Base-by-base conservation (phyloP, 2,329 filamentous ascomycete species). In the Bipolaris sorokiniana region DNA sequence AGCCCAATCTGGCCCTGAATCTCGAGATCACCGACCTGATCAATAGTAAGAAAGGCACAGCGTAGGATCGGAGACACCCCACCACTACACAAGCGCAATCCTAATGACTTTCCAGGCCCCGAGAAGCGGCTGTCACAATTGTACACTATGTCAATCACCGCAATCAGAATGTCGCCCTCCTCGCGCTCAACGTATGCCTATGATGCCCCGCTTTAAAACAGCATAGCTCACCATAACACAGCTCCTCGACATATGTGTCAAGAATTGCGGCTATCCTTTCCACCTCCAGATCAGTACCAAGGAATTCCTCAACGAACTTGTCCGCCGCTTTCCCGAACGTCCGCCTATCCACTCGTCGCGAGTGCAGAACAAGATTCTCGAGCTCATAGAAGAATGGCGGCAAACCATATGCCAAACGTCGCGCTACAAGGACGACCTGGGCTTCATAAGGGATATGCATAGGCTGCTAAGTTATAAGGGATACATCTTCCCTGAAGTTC, bases 231-330 rank as follows among this genome's bases (percentile, higher is more conserved):
- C 74, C 50, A 46, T 42, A 2, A 28, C 33, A 56, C 70, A 89
- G 80, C 86, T 99, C 66, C 90, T 99, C 74, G 95, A 99, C 77
- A 98, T 98, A 63, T 98, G 95, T 78, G 95, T 98, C 78, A 99
- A 99, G 83, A 99, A 99, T 81, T 99, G 95, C 84, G 95, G 95
- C 69, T 99, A 99, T 76, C 93, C 95, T 1, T 99, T 99, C 78
- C 95, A 99, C 74, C 87, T 99, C 56, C 95, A 99, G 79, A 97
- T 99, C 75, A 93, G 91, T 78, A 98, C 95, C 66, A 99, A 99
- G 78, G 95, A 99, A 73, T 99, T 99, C 70, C 87, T 99, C 69
- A 99, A 99, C 79, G 95, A 99, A 81, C 88, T 99, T 58, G 95
- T 99, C 60, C 88, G 95, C 66, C 87, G 95, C 65, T 99, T 99